These are phyloP conservation scores for Pleurotus tuoliensis DNA, from an alignment of 768 basidiomycete genomes.

Conservation along the genomic window DNA sequence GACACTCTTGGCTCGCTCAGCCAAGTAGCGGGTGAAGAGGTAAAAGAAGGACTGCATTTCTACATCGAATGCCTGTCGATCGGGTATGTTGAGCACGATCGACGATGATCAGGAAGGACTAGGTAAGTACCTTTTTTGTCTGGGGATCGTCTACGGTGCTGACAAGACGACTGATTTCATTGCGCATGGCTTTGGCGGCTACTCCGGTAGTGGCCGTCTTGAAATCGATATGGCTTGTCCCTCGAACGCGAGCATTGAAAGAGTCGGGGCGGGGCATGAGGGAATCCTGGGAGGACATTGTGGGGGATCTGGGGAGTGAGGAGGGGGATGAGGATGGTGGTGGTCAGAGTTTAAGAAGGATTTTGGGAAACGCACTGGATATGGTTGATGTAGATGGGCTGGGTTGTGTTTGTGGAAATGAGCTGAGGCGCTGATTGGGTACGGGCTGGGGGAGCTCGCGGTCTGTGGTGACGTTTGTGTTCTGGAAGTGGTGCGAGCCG, in stretches of 20 bases:
- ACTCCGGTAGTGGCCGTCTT: slow-evolving; percentile 96
- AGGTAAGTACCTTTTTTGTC: slow-evolving; percentile 68
- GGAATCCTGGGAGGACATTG: slow-evolving; percentile 43
- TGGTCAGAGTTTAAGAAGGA: slow-evolving; percentile 11
- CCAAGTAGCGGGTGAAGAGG: slow-evolving; percentile 92
- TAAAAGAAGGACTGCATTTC: slow-evolving; percentile 98
- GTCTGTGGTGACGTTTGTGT: slow-evolving; percentile 64
- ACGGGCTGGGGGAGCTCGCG: slow-evolving; percentile 38
- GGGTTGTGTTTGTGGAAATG: slow-evolving; percentile 63
- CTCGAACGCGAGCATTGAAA: slow-evolving; percentile 69
- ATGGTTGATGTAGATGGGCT: slow-evolving; percentile 53
- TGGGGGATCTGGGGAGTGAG: slow-evolving; percentile 19
- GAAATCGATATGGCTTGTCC: slow-evolving; percentile 87
- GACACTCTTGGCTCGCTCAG: slow-evolving; percentile 80
- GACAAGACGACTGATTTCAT: slow-evolving; percentile 94
- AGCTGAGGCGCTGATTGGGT: slow-evolving; percentile 53
- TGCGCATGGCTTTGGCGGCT: slow-evolving; percentile 95
- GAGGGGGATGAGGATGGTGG: slow-evolving; percentile 13
- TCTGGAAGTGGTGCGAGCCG: slow-evolving; percentile 21
- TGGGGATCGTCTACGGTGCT: slow-evolving; percentile 73
- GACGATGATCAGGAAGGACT: slow-evolving; percentile 12
- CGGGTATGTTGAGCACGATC: slow-evolving; percentile 15
- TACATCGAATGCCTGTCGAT: slow-evolving; percentile 74
- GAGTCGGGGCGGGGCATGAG: slow-evolving; percentile 63
- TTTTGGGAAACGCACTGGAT: slow-evolving; percentile 30